Evolutionary conservation across 208 protist genomes (phyloP).

Genomic region (Wallacemonas sp.): DNA sequence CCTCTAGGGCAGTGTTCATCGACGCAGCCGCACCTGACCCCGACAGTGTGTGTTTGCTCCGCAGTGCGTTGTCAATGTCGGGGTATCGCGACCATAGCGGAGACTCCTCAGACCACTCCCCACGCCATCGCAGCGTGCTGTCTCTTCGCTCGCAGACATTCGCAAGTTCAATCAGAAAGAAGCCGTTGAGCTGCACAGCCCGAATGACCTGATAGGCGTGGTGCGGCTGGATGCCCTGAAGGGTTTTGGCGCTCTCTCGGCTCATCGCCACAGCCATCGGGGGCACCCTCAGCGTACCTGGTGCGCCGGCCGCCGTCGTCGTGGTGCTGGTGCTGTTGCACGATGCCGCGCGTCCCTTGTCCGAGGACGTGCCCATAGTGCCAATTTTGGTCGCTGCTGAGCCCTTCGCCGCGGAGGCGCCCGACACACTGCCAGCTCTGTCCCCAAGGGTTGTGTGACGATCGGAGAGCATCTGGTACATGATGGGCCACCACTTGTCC

Average conservation of each 20-base stretch:
- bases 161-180: slow-evolving; percentile 60
- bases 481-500: slow-evolving; percentile 47
- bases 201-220: slow-evolving; percentile 65
- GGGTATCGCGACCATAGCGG: slow-evolving; percentile 60
- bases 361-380: too few relatives aligned
- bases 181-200: slow-evolving; percentile 54
- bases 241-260: slow-evolving; percentile 19
- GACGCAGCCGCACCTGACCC: background rate
- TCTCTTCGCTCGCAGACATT: slow-evolving; percentile 34
- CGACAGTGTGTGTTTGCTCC: slow-evolving; percentile 4
- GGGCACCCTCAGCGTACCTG: background rate
- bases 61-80: slow-evolving; percentile 52
- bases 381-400: too few relatives aligned
- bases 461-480: slow-evolving; percentile 7
- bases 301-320: background rate
- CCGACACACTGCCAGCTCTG: too few relatives aligned
- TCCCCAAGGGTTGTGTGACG: background rate
- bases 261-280: slow-evolving; percentile 45
- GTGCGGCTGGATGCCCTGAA: slow-evolving; percentile 51
- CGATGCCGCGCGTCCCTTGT: background rate
- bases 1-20: background rate
- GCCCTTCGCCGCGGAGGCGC: too few relatives aligned
- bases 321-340: background rate
- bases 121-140: slow-evolving; percentile 41
- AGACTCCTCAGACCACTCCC: slow-evolving; percentile 79